phyloP scores from a whole-genome alignment of 768 basidiomycete species.

The Suillus placidus region DNA sequence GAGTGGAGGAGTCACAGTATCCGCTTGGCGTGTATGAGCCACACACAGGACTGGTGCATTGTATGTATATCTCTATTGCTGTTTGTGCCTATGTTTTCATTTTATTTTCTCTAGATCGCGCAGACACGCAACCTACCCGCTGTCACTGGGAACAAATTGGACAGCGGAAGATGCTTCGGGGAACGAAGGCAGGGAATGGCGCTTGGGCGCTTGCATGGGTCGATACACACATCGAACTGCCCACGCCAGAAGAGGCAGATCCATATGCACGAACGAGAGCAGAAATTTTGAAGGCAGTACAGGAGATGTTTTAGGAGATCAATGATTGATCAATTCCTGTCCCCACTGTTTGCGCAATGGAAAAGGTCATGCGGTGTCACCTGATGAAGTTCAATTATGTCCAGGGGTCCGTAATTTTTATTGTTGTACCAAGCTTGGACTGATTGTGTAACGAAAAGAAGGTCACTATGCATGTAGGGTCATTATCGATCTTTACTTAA shows the following conservation, averaged over 20 bases:
- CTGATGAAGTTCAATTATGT: background rate
- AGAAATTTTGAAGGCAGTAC: constrained; percentile 2
- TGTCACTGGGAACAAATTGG: constrained; percentile 62
- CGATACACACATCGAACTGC: constrained; percentile 52
- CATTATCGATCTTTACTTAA: background rate
- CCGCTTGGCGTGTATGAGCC: constrained; percentile 82
- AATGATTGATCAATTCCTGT: background rate
- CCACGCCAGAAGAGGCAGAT: constrained; percentile 25
- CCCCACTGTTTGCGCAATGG: background rate
- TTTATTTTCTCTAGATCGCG: constrained; percentile 54
- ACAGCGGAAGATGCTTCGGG: constrained; percentile 59
- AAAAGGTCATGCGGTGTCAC: background rate
- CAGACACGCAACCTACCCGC: constrained; percentile 75
- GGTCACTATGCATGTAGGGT: background rate
- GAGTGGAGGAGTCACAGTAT: constrained; percentile 35
- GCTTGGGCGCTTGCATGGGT: constrained; percentile 85
- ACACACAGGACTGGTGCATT: constrained; percentile 73
- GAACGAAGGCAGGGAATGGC: constrained; percentile 73
- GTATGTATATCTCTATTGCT: constrained; percentile 45
- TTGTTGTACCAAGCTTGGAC: background rate
- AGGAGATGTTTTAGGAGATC: constrained; percentile 1
- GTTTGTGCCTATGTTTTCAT: constrained; percentile 3
- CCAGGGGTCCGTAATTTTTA: background rate
- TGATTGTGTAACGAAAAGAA: background rate
- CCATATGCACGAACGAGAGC: constrained; percentile 24